These are phyloP conservation scores for Pyricularia sp. DNA, from an alignment of 2,329 filamentous ascomycete genomes.

Conservation along the genomic window DNA sequence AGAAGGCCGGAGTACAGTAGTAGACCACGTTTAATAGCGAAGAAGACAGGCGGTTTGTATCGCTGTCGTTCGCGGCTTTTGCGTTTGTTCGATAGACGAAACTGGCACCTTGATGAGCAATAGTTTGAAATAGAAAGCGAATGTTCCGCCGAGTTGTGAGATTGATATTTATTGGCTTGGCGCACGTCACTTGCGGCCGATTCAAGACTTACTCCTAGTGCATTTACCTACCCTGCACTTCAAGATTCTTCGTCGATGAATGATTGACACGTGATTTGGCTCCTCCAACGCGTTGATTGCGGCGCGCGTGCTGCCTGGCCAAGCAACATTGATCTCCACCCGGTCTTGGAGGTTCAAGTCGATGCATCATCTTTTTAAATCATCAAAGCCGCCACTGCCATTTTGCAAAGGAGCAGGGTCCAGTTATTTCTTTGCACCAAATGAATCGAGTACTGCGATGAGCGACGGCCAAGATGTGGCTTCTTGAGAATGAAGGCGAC, in stretches of 20 bases:
- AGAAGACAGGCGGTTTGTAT: not conserved
- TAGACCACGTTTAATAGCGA: not conserved
- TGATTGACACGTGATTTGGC: not conserved
- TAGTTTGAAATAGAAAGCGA: not conserved
- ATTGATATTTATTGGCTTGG: not conserved
- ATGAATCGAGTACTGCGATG: not conserved
- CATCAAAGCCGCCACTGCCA: not conserved
- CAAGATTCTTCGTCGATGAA: not conserved
- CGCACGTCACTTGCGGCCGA: not conserved
- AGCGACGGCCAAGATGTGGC: conserved; percentile 47
- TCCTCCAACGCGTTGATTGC: not conserved
- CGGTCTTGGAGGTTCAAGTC: not conserved
- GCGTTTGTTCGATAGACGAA: not conserved
- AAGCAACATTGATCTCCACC: not conserved
- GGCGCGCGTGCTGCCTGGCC: not conserved
- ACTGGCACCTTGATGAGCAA: not conserved
- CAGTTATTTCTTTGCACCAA: not conserved
- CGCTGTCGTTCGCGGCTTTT: not conserved
- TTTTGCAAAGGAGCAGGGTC: not conserved
- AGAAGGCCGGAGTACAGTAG: conserved; percentile 41
- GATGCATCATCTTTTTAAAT: not conserved
- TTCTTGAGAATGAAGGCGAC: conserved; percentile 48
- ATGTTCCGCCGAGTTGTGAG: not conserved
- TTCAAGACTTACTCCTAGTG: not conserved
- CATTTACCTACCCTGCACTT: not conserved